Percentiles rank a stretch among this genome's conserved stretches.
Evolutionary conservation across 2,329 filamentous ascomycete genomes (phyloP).

Genomic region (Aspergillus jensenii): DNA sequence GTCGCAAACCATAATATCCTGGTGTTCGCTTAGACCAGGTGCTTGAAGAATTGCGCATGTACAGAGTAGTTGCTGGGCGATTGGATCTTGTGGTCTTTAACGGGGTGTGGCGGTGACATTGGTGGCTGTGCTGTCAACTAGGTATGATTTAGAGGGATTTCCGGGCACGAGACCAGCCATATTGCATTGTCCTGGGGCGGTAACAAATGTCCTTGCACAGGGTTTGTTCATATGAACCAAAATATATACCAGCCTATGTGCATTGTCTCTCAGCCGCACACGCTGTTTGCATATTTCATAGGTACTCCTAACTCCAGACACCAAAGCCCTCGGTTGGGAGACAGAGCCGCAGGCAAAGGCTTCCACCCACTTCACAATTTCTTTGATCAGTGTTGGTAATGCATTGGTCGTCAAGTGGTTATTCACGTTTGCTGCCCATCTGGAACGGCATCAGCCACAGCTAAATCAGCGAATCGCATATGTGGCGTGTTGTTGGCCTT

Average conservation of each 20-base stretch:
- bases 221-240: not conserved
- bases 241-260: not conserved
- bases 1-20: not conserved
- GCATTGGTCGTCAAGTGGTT: not conserved
- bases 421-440: not conserved
- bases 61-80: not conserved
- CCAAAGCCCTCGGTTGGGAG: not conserved
- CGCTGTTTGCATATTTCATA: not conserved
- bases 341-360: not conserved
- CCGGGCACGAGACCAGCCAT: too few species aligned
- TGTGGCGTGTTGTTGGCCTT: not conserved
- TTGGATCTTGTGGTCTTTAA: constrained; percentile 4
- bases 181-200: not conserved
- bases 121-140: not conserved
- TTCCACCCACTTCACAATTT: not conserved
- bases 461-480: not conserved
- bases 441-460: constrained; percentile 4
- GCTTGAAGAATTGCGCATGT: constrained; percentile 3
- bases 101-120: not conserved
- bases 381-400: not conserved
- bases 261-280: not conserved
- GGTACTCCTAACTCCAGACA: not conserved
- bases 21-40: not conserved
- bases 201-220: not conserved
- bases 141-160: not conserved